Evolutionary conservation across 371 early-diverging fungal species (phyloP), one percentile per base, ranked within the genome.

Genomic region (Chytridiales sp.): DNA sequence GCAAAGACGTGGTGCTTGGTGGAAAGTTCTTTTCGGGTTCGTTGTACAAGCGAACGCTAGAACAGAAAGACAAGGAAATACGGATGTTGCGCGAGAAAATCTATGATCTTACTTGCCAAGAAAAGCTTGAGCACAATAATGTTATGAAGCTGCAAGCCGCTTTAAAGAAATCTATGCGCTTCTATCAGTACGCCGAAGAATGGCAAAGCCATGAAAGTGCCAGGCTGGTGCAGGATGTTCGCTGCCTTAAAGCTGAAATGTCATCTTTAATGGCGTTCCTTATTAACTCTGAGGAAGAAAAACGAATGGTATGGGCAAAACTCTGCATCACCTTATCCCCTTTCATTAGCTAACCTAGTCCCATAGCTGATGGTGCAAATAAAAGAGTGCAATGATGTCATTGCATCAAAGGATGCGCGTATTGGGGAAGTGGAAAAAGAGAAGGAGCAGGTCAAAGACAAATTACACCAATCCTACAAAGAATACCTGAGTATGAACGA

Each of bases 131-230:
- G 54, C 58, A 58, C 4, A 44, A 34, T 1, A 74, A 74, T 51
- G 70, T 73, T 19, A 52, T 76, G 61, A 66, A 71, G 56, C 48
- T 79, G 35, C 43, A 69, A 39, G 49, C 39, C 0, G 80, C 78
- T 0, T 54, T 80, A 19, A 70, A 64, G 38, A 63, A 66, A 47
- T 64, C 71, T 4, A 70, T 78, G 57, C 59, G 70, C 35, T 80
- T 71, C 59, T 77, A 77, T 51, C 60, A 63, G 26, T 74, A 66
- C 48, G 80, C 80, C 15, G 80, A 80, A 61, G 76, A 77, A 48
- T 80, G 80, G 80, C 78, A 78, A 58, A 53, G 47, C 34, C 44
- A 39, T 9, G 78, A 80, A 56, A 70, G 74, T 52, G 39, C 64
- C 9, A 50, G 77, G 32, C 59, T 80, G 58, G 69, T 69, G 49